Conservation (phyloP, 2,329 filamentous ascomycete genomes). For the Cladosporium cucumerinum region DNA sequence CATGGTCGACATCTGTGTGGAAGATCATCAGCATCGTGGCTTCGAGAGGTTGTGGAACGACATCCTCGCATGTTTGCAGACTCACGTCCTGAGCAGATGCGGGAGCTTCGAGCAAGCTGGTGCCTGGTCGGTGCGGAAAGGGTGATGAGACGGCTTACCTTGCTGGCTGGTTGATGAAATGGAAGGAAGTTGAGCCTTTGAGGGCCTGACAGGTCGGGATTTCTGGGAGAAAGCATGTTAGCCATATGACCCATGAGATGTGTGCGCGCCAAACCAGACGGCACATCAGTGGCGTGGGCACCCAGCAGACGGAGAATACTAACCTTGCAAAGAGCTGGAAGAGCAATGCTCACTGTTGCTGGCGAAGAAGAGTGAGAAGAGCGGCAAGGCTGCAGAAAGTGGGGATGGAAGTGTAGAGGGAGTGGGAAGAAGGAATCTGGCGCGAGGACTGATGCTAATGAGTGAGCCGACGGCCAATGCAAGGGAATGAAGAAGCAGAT, state of each 20-base stretch:
- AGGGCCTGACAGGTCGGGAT: neutral
- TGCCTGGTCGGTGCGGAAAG: neutral
- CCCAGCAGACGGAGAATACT: neutral
- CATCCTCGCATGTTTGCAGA: neutral
- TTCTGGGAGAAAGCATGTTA: neutral
- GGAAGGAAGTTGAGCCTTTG: neutral
- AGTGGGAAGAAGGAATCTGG: conserved; percentile 39
- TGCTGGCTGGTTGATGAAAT: neutral
- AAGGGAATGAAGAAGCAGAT: conserved; percentile 36
- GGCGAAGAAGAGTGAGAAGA: conserved; percentile 80
- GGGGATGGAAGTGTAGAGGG: conserved; percentile 99
- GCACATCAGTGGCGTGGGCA: neutral
- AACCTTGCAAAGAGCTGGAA: conserved; percentile 5
- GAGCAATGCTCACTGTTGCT: conserved; percentile 13
- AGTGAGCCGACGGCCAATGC: conserved; percentile 31
- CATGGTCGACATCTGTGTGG: conserved; percentile 33
- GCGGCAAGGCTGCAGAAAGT: conserved; percentile 70
- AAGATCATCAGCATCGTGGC: neutral
- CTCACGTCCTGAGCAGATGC: neutral
- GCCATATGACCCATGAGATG: neutral
- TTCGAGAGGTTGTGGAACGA: neutral
- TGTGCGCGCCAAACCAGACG: neutral
- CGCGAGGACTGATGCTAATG: conserved; percentile 23
- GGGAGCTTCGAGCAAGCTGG: neutral
- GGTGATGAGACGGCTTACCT: neutral